Evolutionary conservation across 768 basidiomycete genomes (phyloP).

Genomic region (Tylopilus sp.): DNA sequence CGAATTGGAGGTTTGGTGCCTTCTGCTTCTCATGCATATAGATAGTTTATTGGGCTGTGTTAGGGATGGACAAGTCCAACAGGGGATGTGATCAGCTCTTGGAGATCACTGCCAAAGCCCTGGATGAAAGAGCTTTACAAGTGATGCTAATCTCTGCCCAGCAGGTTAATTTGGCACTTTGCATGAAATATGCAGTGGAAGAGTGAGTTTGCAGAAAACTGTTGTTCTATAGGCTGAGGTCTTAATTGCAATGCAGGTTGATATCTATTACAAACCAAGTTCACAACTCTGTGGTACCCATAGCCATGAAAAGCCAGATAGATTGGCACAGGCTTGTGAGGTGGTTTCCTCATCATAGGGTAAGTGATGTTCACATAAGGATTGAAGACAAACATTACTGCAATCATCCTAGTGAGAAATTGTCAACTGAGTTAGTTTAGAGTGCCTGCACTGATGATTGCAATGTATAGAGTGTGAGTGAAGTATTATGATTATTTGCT

Average conservation of each 20-base stretch:
- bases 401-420: too few species aligned
- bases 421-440: too few species aligned
- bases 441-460: too few species aligned
- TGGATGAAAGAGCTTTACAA: background rate
- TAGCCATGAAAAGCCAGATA: too few species aligned
- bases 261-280: background rate
- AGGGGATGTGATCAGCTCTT: background rate
- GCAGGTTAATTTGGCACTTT: constrained; percentile 3
- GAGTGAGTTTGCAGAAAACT: too few species aligned
- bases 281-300: background rate
- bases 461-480: too few species aligned
- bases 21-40: too few species aligned
- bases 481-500: too few species aligned
- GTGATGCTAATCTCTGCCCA: constrained; percentile 8
- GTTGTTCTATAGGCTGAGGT: background rate
- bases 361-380: too few species aligned
- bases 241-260: background rate
- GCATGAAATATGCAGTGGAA: constrained; percentile 4
- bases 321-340: background rate
- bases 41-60: too few species aligned
- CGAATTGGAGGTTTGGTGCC: background rate
- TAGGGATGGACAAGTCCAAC: background rate
- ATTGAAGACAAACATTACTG: too few species aligned
- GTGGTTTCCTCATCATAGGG: constrained; percentile 5
- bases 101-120: background rate